phyloP scores from a whole-genome alignment of 2,329 filamentous ascomycete genomes.

The Arthroderma uncinatum region DNA sequence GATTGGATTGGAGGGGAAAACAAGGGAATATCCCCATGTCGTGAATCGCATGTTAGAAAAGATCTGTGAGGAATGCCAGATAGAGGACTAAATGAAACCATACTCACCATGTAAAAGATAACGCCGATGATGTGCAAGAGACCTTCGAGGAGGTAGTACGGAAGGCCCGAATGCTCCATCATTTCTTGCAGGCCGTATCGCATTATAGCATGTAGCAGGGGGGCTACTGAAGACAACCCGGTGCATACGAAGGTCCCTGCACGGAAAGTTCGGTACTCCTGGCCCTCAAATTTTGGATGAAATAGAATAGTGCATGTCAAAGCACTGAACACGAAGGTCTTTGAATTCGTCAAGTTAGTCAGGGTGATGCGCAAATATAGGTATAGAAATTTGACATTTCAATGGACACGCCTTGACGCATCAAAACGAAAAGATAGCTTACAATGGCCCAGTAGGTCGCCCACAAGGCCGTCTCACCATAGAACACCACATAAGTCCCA shows the following conservation, averaged over 20 bases:
- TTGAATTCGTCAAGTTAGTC: background rate
- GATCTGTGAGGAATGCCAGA: background rate
- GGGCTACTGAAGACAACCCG: conserved; percentile 18
- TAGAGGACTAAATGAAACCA: background rate
- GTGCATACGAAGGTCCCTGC: conserved; percentile 17
- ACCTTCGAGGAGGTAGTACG: conserved; percentile 22
- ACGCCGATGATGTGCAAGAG: conserved; percentile 17
- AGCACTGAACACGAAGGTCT: conserved; percentile 3
- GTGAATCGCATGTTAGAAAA: background rate
- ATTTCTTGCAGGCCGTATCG: conserved; percentile 18
- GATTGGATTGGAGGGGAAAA: background rate
- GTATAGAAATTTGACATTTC: too few relatives aligned
- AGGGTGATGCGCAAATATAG: background rate
- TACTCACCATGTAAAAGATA: conserved; percentile 19
- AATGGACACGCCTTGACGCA: too few relatives aligned
- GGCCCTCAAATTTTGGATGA: conserved; percentile 23
- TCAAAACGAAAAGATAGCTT: background rate
- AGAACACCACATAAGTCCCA: conserved; percentile 25
- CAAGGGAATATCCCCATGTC: background rate
- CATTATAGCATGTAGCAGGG: conserved; percentile 18
- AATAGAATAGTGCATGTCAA: conserved; percentile 28
- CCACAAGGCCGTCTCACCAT: conserved; percentile 19
- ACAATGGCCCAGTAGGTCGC: conserved; percentile 25
- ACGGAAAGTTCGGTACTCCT: conserved; percentile 17
- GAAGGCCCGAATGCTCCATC: conserved; percentile 18